Evolutionary conservation across 2,329 filamentous ascomycete species (phyloP), one percentile per base, ranked within the genome.

Genomic region (Neoscytalidium dimidiatum): DNA sequence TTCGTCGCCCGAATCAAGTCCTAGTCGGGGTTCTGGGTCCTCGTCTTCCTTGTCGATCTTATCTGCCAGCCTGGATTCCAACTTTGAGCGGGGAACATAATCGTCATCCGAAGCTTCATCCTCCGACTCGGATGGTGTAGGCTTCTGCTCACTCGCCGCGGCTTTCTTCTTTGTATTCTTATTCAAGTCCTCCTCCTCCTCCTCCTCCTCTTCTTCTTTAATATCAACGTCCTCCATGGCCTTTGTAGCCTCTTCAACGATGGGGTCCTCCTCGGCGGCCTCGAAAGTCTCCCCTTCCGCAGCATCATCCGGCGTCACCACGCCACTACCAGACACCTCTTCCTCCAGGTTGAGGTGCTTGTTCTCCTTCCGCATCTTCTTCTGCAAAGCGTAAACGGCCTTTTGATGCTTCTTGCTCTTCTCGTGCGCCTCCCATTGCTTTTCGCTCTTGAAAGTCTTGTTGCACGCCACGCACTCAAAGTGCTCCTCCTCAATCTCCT

Each of bases 351-450:
- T 73, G 35, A 92, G 76, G 56, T 88, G 83, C 52, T 83, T 81
- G 71, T 94, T 90, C 72, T 99, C 91, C 70, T 89, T 88, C 70
- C 85, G 86, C 93, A 99, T 96, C 75, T 95, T 89, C 71, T 87
- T 85, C 71, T 88, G 88, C 43, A 99, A 79, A 67, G 93, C 86
- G 69, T 94, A 89, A 6, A 97, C 85, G 2, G 92, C 90, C 75
- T 97, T 98, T 67, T 89, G 79, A 72, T 99, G 95, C 78, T 98
- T 99, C 77, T 97, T 99, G 82, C 94, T 98, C 80, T 90, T 92
- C 79, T 97, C 94, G 72, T 99, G 95, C 3, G 91, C 90, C 72
- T 96, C 89, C 68, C 91, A 93, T 73, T 98, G 94, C 69, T 92
- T 93, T 74, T 96, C 91, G 72, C 94, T 98, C 78, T 97, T 91